Conservation (phyloP, 345 rosid genomes). For the Camelina laxa region DNA sequence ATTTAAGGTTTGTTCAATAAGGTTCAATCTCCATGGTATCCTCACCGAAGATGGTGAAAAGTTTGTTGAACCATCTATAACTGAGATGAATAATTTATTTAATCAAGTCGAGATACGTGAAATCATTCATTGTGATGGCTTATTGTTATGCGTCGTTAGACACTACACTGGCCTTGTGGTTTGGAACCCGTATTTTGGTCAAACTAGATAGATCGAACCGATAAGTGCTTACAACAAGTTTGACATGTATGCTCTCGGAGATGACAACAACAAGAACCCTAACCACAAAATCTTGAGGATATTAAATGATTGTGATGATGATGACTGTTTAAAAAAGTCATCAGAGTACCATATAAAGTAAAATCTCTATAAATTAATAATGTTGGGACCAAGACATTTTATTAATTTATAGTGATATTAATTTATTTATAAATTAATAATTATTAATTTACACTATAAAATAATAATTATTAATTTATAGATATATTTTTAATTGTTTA, state of each 20-base stretch:
- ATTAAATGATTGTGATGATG: too few species aligned
- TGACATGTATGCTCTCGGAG: neutral
- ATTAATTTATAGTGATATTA: too few species aligned
- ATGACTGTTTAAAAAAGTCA: too few species aligned
- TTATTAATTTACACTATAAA: too few species aligned
- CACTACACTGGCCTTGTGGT: neutral
- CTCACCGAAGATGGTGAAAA: neutral
- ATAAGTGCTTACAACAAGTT: neutral
- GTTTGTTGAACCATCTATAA: neutral
- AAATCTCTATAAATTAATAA: too few species aligned
- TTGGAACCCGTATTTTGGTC: constrained; percentile 28
- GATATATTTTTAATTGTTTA: too few species aligned
- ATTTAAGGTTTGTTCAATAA: neutral
- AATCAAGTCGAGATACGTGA: neutral
- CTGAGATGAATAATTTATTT: neutral
- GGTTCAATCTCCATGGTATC: neutral
- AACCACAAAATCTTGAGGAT: too few species aligned
- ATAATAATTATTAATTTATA: too few species aligned
- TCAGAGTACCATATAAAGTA: too few species aligned
- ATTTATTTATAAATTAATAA: too few species aligned
- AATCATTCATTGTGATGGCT: neutral
- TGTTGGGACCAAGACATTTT: too few species aligned
- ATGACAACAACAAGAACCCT: neutral
- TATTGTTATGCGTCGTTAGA: constrained; percentile 3
- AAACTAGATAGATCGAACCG: neutral